Percentiles rank a stretch among this genome's conserved stretches.
Conservation (phyloP, 371 early-diverging fungal species). For the Catenaria anguillulae region DNA sequence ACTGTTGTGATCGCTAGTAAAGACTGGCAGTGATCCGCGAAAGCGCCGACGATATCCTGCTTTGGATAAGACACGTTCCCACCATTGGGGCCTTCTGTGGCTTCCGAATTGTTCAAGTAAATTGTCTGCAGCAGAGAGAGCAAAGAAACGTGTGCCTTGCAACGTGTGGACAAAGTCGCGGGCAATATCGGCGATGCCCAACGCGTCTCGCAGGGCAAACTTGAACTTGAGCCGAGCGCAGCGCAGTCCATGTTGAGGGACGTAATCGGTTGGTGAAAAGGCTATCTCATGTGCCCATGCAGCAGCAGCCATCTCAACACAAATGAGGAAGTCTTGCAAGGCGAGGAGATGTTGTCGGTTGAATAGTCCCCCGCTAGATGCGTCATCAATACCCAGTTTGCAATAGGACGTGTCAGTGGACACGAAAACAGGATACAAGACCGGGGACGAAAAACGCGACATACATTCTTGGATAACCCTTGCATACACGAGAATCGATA, state of each 20-base stretch:
- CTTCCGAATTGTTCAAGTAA: not conserved
- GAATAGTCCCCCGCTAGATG: slow-evolving; percentile 26
- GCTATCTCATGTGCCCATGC: slow-evolving; percentile 61
- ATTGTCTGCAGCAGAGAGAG: not conserved
- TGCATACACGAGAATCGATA: slow-evolving; percentile 60
- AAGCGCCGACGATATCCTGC: not conserved
- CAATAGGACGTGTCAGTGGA: not conserved
- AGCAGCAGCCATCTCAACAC: slow-evolving; percentile 78
- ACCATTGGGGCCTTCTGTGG: not conserved
- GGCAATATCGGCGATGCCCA: slow-evolving; percentile 66
- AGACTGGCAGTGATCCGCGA: not conserved
- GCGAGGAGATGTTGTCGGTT: slow-evolving; percentile 65
- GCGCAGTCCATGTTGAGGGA: slow-evolving; percentile 17
- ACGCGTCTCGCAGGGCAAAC: slow-evolving; percentile 62
- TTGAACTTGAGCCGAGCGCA: slow-evolving; percentile 63
- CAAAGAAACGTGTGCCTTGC: slow-evolving; percentile 48
- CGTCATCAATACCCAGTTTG: not conserved
- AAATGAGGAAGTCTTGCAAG: slow-evolving; percentile 83
- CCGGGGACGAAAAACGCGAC: too few relatives aligned
- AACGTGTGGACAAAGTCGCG: slow-evolving; percentile 65
- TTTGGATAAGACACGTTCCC: not conserved
- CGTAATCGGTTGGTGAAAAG: slow-evolving; percentile 24
- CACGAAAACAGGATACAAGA: not conserved
- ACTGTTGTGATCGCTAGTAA: not conserved
- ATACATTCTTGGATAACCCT: slow-evolving; percentile 56